A percentile compares a stretch with the other conserved stretches of the same genome.
Conservation (phyloP, 257 asterid genomes). For the Jacaranda copaia region DNA sequence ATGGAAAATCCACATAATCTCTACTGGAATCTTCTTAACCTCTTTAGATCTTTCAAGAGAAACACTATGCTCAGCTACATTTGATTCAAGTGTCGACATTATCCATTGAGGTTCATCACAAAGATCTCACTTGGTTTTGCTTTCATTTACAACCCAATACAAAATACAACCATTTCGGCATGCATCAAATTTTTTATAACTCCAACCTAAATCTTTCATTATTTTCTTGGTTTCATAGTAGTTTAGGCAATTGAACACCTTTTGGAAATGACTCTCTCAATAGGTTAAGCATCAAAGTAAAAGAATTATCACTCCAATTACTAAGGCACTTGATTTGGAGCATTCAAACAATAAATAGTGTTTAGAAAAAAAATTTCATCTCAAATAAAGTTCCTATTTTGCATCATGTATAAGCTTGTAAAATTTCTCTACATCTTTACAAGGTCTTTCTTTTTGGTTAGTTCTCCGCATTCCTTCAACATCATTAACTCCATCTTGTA, state of each 20-base stretch:
- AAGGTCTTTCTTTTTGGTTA: background rate
- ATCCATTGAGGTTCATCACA: background rate
- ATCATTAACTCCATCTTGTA: background rate
- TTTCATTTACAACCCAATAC: constrained; percentile 20
- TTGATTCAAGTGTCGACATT: background rate
- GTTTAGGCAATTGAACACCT: no score
- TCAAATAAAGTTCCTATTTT: no score
- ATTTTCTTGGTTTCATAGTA: no score
- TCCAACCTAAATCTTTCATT: no score
- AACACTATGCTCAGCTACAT: background rate
- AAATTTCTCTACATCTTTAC: background rate
- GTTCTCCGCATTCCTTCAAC: background rate
- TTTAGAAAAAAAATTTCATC: no score
- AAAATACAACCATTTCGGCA: constrained; percentile 28
- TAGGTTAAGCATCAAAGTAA: constrained; percentile 21
- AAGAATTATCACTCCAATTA: constrained; percentile 21
- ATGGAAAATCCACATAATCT: background rate
- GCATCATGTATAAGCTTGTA: no score
- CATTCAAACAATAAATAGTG: no score
- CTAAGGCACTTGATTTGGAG: constrained; percentile 3
- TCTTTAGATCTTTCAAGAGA: background rate
- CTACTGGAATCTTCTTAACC: background rate
- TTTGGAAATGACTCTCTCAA: constrained; percentile 1
- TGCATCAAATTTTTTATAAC: background rate
- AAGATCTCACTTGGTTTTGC: background rate